These are phyloP conservation scores for Cercospora zeae-maydis DNA, from an alignment of 2,329 filamentous ascomycete genomes.

Conservation along the genomic window DNA sequence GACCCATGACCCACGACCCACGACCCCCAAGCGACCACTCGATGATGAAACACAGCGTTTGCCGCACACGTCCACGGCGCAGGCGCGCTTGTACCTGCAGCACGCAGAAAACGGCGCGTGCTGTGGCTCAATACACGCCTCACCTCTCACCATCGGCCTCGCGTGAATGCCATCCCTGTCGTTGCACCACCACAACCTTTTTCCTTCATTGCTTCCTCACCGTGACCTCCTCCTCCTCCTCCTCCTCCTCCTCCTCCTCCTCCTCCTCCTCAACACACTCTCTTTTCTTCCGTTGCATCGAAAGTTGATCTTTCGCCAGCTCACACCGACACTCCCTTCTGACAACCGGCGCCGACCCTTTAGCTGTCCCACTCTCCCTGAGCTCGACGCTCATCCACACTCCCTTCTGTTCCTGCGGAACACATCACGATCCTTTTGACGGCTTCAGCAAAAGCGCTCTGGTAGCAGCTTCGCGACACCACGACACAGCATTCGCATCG, in stretches of 20 bases:
- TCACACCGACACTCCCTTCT: slow-evolving; percentile 23
- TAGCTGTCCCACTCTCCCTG: slow-evolving; percentile 32
- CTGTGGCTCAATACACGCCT: not conserved
- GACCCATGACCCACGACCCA: slow-evolving; percentile 4
- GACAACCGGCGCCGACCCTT: slow-evolving; percentile 10
- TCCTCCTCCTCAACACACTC: slow-evolving; percentile 11
- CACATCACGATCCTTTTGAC: slow-evolving; percentile 36
- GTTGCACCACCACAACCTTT: slow-evolving; percentile 9
- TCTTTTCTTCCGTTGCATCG: slow-evolving; percentile 18
- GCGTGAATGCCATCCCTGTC: slow-evolving; percentile 10
- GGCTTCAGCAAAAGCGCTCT: slow-evolving; percentile 35
- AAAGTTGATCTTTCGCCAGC: not conserved
- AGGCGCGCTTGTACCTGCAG: slow-evolving; percentile 1
- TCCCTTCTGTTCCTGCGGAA: slow-evolving; percentile 31
- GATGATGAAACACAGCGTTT: slow-evolving; percentile 18
- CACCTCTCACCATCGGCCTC: not conserved
- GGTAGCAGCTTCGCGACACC: slow-evolving; percentile 35
- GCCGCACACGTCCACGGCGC: slow-evolving; percentile 16
- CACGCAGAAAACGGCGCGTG: not conserved
- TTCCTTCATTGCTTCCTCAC: not conserved
- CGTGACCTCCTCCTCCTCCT: slow-evolving; percentile 7
- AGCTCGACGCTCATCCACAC: slow-evolving; percentile 38
- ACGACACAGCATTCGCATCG: slow-evolving; percentile 6
- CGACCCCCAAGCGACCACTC: slow-evolving; percentile 12
- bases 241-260: slow-evolving; percentile 10